Evolutionary conservation across 1,139 yeast genomes (phyloP).

Genomic region (Geotrichum macrosporum): DNA sequence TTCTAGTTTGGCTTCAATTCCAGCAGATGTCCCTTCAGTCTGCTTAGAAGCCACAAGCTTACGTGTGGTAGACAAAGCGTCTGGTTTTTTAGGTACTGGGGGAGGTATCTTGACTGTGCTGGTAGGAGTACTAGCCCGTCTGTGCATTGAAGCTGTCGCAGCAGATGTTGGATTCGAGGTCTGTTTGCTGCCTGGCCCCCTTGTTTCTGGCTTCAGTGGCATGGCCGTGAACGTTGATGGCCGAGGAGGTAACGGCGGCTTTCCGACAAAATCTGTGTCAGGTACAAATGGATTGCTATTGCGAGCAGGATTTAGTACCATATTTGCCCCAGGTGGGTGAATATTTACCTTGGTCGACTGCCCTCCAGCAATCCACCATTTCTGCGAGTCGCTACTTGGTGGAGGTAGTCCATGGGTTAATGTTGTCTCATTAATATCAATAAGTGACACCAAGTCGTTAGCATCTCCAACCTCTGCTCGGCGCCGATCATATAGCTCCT

Average conservation of each 20-base stretch:
- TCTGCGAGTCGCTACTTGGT: slow-evolving; percentile 73
- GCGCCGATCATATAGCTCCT: slow-evolving; percentile 51
- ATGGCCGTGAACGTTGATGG: slow-evolving; percentile 12
- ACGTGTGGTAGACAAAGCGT: slow-evolving; percentile 10
- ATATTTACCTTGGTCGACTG: slow-evolving; percentile 61
- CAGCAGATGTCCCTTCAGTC: no score
- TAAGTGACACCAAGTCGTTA: slow-evolving; percentile 34
- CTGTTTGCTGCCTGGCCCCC: not conserved
- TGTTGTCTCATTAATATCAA: slow-evolving; percentile 37
- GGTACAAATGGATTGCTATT: slow-evolving; percentile 65
- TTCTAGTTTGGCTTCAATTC: slow-evolving; percentile 6
- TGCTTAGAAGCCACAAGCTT: slow-evolving; percentile 11
- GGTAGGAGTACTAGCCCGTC: not conserved
- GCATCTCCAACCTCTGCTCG: slow-evolving; percentile 40
- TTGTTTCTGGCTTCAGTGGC: slow-evolving; percentile 10
- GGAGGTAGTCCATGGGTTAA: slow-evolving; percentile 59
- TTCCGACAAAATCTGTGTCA: slow-evolving; percentile 31
- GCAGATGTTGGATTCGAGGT: no score
- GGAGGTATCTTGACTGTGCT: slow-evolving; percentile 21
- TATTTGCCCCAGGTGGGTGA: slow-evolving; percentile 40
- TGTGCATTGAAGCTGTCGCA: not conserved
- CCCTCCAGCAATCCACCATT: slow-evolving; percentile 92
- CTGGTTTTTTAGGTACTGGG: slow-evolving; percentile 26
- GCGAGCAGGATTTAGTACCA: slow-evolving; percentile 57
- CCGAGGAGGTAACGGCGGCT: slow-evolving; percentile 22